Conservation (phyloP, 1,139 yeast genomes). For the Magnusiomyces suaveolens region DNA sequence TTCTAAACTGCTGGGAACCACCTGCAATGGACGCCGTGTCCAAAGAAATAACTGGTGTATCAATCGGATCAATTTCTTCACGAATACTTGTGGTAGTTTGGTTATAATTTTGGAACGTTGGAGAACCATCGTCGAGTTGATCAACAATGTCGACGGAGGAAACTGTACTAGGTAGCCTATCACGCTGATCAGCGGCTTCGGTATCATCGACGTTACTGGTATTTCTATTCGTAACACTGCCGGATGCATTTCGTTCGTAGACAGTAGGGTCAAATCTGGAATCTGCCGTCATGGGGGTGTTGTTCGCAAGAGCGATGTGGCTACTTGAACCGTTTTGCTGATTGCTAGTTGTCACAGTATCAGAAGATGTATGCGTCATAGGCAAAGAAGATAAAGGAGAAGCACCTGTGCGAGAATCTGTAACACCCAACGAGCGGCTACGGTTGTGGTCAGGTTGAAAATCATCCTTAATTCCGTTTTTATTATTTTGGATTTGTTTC, state of each 20-base stretch:
- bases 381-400: neutral
- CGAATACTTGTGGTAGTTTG: neutral
- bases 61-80: neutral
- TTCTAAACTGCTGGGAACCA: neutral
- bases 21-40: neutral
- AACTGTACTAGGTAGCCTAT: neutral
- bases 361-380: neutral
- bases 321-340: neutral
- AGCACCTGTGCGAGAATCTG: neutral
- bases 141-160: conserved; percentile 5
- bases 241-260: neutral
- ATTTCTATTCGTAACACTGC: neutral
- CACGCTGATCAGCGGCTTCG: neutral
- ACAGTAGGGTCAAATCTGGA: neutral
- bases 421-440: neutral
- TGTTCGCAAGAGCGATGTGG: neutral
- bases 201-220: neutral
- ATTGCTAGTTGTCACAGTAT: neutral
- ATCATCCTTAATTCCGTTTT: neutral
- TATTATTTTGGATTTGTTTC: neutral
- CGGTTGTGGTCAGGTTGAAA: neutral
- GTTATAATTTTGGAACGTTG: neutral
- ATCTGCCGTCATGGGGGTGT: neutral
- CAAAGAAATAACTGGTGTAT: neutral
- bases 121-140: neutral